These are phyloP conservation scores for Obba rivulosa DNA, from an alignment of 768 basidiomycete species.

Conservation along the genomic window DNA sequence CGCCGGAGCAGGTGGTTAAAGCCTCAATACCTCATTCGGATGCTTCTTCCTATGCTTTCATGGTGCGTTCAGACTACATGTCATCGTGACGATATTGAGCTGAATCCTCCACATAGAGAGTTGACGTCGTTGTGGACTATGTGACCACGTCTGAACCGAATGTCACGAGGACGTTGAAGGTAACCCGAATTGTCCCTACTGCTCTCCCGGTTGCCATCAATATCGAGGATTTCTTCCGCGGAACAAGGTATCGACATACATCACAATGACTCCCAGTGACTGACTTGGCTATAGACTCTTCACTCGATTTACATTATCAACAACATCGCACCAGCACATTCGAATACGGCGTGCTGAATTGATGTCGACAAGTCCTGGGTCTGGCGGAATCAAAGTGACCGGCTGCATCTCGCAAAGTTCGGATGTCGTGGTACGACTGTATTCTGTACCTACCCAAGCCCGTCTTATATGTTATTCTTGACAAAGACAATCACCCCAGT, in stretches of 20 bases:
- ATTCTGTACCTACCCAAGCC: too few species aligned
- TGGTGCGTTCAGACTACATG: background rate
- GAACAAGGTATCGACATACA: slow-evolving; percentile 50
- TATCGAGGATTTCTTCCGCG: slow-evolving; percentile 95
- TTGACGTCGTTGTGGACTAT: slow-evolving; percentile 66
- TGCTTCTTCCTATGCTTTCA: slow-evolving; percentile 44
- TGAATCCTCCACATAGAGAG: slow-evolving; percentile 46
- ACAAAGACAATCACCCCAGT: slow-evolving; percentile 79
- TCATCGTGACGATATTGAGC: background rate
- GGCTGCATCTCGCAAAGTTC: slow-evolving; percentile 42
- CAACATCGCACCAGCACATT: slow-evolving; percentile 74
- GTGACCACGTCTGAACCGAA: slow-evolving; percentile 47
- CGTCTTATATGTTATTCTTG: too few species aligned
- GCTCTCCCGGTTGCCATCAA: slow-evolving; percentile 86
- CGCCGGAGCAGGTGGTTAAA: slow-evolving; percentile 39
- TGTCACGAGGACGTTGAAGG: slow-evolving; percentile 46
- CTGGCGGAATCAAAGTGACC: slow-evolving; percentile 47
- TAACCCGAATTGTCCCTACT: slow-evolving; percentile 53
- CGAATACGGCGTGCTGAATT: slow-evolving; percentile 62
- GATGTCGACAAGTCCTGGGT: slow-evolving; percentile 36
- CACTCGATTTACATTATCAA: slow-evolving; percentile 86
- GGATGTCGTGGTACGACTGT: slow-evolving; percentile 45
- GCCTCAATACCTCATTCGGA: slow-evolving; percentile 64
- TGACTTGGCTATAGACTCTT: slow-evolving; percentile 53
- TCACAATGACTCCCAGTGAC: background rate